These are phyloP conservation scores for Onygenales sp. DNA, from an alignment of 2,329 filamentous ascomycete species.

Conservation along the genomic window DNA sequence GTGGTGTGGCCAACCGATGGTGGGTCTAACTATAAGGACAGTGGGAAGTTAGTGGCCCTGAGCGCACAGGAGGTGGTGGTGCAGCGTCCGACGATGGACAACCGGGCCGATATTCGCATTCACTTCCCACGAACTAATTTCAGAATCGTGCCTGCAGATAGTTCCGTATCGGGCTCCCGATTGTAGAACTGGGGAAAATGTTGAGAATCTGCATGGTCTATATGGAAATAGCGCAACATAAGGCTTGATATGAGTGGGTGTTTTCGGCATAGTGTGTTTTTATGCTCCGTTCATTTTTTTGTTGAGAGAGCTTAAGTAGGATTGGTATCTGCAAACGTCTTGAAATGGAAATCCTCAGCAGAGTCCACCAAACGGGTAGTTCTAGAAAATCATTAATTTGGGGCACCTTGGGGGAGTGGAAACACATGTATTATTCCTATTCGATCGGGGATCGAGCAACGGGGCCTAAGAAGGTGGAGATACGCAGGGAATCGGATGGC, in stretches of 20 bases:
- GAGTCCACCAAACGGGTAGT: background rate
- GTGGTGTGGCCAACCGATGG: conserved; percentile 54
- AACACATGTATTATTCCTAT: conserved; percentile 1
- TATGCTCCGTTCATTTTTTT: background rate
- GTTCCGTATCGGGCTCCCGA: background rate
- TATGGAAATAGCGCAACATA: background rate
- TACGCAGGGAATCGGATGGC: background rate
- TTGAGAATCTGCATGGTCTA: background rate
- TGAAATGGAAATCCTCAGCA: background rate
- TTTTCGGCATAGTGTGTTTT: background rate
- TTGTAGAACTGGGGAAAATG: background rate
- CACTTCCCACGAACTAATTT: conserved; percentile 49
- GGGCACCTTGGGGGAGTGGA: background rate
- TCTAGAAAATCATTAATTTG: background rate
- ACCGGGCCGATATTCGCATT: conserved; percentile 39
- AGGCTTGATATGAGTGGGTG: background rate
- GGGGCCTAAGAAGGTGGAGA: background rate
- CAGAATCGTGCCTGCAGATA: conserved; percentile 12
- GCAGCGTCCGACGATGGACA: conserved; percentile 37
- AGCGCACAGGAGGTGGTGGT: conserved; percentile 49
- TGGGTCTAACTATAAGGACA: conserved; percentile 50
- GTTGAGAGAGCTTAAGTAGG: background rate
- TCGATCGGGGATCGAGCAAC: background rate
- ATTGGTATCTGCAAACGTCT: background rate
- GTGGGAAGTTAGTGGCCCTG: conserved; percentile 46